phyloP scores from a whole-genome alignment of 768 basidiomycete species.

The Suillus weaverae region DNA sequence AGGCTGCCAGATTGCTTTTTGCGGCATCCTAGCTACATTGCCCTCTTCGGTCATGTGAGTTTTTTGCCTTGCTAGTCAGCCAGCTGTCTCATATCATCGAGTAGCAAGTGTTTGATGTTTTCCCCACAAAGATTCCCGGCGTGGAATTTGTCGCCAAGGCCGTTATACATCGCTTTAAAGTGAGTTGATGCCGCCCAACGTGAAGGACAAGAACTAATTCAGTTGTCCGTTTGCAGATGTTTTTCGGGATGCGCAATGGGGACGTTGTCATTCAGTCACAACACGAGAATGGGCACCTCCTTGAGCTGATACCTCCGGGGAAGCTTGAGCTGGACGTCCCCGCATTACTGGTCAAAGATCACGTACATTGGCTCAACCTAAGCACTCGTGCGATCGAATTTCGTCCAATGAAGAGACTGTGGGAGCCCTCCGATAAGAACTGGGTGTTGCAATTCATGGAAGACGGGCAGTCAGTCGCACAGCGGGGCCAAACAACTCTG shows the following conservation, averaged over 20 bases:
- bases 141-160: conserved; percentile 35
- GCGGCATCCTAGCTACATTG: conserved; percentile 32
- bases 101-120: conserved; percentile 32
- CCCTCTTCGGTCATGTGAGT: conserved; percentile 39
- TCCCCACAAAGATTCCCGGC: conserved; percentile 34
- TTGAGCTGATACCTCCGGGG: conserved; percentile 18
- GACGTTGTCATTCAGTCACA: conserved; percentile 8
- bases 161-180: conserved; percentile 21
- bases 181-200: conserved; percentile 5
- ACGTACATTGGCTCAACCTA: conserved; percentile 26
- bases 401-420: conserved; percentile 15
- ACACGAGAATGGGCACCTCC: background rate
- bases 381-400: conserved; percentile 17
- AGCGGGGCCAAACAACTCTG: conserved; percentile 8
- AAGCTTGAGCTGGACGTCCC: conserved; percentile 22
- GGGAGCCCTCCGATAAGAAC: conserved; percentile 18
- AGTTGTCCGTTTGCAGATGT: background rate
- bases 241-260: background rate
- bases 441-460: conserved; percentile 15
- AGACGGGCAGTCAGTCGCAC: conserved; percentile 1
- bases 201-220: background rate
- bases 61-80: background rate
- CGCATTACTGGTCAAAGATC: conserved; percentile 14
- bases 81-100: background rate
- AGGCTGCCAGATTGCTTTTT: conserved; percentile 37